Base-by-base conservation (phyloP, 306 rosid genomes). In the Geum urbanum region DNA sequence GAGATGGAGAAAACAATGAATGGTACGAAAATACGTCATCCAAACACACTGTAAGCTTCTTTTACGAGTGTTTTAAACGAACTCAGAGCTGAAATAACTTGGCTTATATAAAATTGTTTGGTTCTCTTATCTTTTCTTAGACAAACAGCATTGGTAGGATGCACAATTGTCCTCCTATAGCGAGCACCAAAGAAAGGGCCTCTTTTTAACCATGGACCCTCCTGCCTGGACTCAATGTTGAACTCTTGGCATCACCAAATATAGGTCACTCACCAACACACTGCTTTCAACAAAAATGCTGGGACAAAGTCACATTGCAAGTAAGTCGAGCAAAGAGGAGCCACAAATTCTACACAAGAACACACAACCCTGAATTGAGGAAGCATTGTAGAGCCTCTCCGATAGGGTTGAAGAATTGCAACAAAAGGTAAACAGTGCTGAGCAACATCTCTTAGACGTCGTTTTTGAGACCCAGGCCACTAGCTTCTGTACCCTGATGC, bases 281-380 rank as follows among this genome's bases (percentile, higher is more conserved):
- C 40, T 57, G 39, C 19, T 40, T 1, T 22, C 2, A 55, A 14
- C 71, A 50, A 32, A 37, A 51, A 14, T 45, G 70, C 67, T 20
- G 27, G n/a, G 60, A 59, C 73, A 52, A 52, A 60, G 12, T 47
- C 7, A 22, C 9, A 51, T 20, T 4, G 22, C 41, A 14, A 49
- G 22, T 58, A 37, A 44, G 37, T 22, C 12, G 47, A 57, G 72
- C 59, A 59, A 67, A 70, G 46, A 37, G 79, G 53, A 58, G 72
- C 84, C 88, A 77, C 68, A 55, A 52, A 12, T 49, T 60, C 63
- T 54, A 81, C 59, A 46, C 5, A 37, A 60, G 19, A 76, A 69
- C 87, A 84, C 87, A 80, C 84, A 67, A 76, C 75, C 81, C 83
- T 76, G 66, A 80, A 80, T 76, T 73, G 64, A 47, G 79, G 87